Evolutionary conservation across 2,329 filamentous ascomycete genomes (phyloP).

Genomic region (Moelleriella libera): DNA sequence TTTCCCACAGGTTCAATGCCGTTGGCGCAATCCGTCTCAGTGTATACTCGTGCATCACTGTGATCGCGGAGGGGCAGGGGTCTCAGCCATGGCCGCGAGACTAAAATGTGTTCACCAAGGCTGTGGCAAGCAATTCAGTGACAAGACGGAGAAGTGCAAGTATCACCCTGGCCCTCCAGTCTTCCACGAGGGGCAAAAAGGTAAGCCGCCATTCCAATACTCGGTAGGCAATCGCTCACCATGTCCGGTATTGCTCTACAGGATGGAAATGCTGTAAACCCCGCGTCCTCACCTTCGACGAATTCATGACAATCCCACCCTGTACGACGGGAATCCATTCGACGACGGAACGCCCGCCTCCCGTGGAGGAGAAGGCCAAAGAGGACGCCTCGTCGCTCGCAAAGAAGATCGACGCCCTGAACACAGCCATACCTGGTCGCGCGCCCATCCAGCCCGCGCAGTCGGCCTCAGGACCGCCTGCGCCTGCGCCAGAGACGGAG

Average conservation of each 20-base stretch:
- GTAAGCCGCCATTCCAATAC: constrained; percentile 29
- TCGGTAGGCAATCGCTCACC: neutral
- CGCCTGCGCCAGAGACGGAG: constrained; percentile 63
- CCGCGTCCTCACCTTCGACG: constrained; percentile 91
- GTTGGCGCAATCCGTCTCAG: too few species aligned
- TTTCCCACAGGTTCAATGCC: too few species aligned
- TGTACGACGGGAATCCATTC: constrained; percentile 91
- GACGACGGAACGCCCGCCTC: constrained; percentile 58
- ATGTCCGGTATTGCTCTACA: constrained; percentile 19
- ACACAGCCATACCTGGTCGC: constrained; percentile 18
- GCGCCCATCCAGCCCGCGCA: constrained; percentile 26
- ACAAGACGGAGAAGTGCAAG: constrained; percentile 68
- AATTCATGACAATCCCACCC: constrained; percentile 84
- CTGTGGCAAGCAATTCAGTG: constrained; percentile 77
- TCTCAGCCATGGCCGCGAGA: constrained; percentile 34
- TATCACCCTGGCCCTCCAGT: constrained; percentile 91
- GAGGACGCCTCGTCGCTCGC: constrained; percentile 26
- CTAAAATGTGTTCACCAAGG: constrained; percentile 93
- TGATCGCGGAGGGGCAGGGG: too few species aligned
- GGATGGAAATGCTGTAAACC: constrained; percentile 99
- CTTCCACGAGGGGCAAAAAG: constrained; percentile 98
- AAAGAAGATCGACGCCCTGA: constrained; percentile 39
- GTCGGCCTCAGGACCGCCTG: constrained; percentile 36
- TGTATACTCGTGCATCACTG: too few species aligned
- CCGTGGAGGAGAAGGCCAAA: constrained; percentile 42